phyloP scores from a whole-genome alignment of 768 basidiomycete genomes.

The Rhizopogon roseolus region DNA sequence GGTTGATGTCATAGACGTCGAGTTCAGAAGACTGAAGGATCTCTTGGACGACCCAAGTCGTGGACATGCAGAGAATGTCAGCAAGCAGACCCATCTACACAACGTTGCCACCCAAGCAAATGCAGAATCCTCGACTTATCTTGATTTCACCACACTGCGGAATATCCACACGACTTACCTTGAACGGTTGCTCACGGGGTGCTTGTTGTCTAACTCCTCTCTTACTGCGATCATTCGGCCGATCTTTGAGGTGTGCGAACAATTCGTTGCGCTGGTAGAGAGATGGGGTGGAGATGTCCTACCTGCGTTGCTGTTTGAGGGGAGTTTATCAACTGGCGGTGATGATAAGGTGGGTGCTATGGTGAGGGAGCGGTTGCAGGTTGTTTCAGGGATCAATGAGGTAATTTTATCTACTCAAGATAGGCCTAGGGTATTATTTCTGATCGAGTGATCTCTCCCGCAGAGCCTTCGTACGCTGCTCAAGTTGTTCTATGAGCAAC shows the following conservation, averaged over 20 bases:
- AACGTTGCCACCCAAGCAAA: constrained; percentile 5
- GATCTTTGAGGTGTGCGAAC: constrained; percentile 79
- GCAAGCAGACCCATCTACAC: constrained; percentile 3
- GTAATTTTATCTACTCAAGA: constrained; percentile 29
- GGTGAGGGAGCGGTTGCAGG: constrained; percentile 63
- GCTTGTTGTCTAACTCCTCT: constrained; percentile 63
- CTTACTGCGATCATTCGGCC: constrained; percentile 61
- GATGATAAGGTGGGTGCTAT: constrained; percentile 61
- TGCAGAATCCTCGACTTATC: constrained; percentile 25
- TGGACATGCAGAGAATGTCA: constrained; percentile 16
- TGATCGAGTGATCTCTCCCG: neutral
- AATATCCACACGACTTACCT: constrained; percentile 79
- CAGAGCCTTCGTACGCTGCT: constrained; percentile 67
- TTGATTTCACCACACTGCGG: constrained; percentile 87
- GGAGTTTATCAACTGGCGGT: constrained; percentile 53
- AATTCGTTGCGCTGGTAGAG: constrained; percentile 84
- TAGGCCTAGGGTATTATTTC: neutral
- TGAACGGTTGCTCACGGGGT: constrained; percentile 73
- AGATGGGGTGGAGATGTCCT: constrained; percentile 91
- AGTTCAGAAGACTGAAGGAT: constrained; percentile 69
- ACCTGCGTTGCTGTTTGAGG: constrained; percentile 79
- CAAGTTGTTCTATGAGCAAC: constrained; percentile 74
- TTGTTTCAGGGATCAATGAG: constrained; percentile 76
- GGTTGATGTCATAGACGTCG: constrained; percentile 86
- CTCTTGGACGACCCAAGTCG: constrained; percentile 34